Conservation (phyloP, 2,329 filamentous ascomycete genomes). For the Cryoendolithus antarcticus region DNA sequence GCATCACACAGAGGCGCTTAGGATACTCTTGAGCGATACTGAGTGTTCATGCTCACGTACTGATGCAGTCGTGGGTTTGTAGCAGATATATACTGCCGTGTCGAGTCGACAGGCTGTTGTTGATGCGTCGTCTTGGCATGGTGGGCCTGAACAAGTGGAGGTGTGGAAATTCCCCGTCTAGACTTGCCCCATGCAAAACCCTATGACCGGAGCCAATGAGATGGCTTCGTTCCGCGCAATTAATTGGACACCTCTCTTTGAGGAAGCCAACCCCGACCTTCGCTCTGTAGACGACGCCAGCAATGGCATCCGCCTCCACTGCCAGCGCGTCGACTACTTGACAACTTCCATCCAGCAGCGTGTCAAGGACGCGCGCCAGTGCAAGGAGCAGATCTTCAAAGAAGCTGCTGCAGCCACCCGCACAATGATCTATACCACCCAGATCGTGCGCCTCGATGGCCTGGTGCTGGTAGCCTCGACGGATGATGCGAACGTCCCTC, state of each 20-base stretch:
- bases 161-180: no score
- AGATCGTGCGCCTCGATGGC: constrained; percentile 89
- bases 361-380: background rate
- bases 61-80: no score
- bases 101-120: no score
- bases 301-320: background rate
- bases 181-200: no score
- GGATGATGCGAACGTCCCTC: constrained; percentile 70
- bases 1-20: no score
- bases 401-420: background rate
- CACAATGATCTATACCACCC: constrained; percentile 47
- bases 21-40: no score
- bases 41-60: no score
- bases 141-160: no score
- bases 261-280: background rate
- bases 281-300: background rate
- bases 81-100: no score
- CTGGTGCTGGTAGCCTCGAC: constrained; percentile 90
- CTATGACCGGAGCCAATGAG: no score
- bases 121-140: no score
- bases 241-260: background rate
- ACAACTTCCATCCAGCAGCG: background rate
- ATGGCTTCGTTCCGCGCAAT: no score
- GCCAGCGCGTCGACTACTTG: background rate
- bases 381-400: background rate